Conservation (phyloP, 2,329 filamentous ascomycete species). For the Rhynchosporium secalis region DNA sequence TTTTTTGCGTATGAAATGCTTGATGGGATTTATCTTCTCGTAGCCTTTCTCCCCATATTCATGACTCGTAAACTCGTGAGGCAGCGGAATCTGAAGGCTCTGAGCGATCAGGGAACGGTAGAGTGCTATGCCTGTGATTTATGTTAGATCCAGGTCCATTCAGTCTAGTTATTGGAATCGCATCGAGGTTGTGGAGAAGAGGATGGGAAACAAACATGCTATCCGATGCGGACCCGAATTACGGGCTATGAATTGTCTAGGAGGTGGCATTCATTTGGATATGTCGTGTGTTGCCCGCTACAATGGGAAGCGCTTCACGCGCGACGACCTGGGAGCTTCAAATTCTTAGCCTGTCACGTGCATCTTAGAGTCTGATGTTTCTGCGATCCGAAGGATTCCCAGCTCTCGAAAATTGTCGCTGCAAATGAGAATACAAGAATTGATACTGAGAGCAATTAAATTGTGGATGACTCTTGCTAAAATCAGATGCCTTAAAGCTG, state of each 20-base stretch:
- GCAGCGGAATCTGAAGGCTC: conserved; percentile 54
- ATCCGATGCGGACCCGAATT: conserved; percentile 51
- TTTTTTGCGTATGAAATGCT: conserved; percentile 58
- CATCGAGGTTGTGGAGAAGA: neutral
- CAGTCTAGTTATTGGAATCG: neutral
- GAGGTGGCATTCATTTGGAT: conserved; percentile 46
- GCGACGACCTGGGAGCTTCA: neutral
- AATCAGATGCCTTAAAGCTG: no score
- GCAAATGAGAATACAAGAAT: no score
- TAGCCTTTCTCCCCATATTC: neutral
- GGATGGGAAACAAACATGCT: conserved; percentile 45
- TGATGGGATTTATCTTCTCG: conserved; percentile 47
- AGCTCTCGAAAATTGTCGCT: neutral
- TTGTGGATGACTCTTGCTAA: no score
- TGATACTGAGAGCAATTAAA: neutral
- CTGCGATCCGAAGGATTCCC: neutral
- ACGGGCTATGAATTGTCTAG: conserved; percentile 46
- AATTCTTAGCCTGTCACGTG: conserved; percentile 1
- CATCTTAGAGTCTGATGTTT: neutral
- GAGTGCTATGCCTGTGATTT: conserved; percentile 61
- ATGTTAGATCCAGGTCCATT: neutral
- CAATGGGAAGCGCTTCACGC: neutral
- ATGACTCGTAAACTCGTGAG: conserved; percentile 44
- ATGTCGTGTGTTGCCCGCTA: conserved; percentile 1
- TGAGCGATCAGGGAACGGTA: conserved; percentile 68